Evolutionary conservation across 345 rosid genomes (phyloP), one percentile per base, ranked within the genome.

Genomic region (Eutrema japonicum): DNA sequence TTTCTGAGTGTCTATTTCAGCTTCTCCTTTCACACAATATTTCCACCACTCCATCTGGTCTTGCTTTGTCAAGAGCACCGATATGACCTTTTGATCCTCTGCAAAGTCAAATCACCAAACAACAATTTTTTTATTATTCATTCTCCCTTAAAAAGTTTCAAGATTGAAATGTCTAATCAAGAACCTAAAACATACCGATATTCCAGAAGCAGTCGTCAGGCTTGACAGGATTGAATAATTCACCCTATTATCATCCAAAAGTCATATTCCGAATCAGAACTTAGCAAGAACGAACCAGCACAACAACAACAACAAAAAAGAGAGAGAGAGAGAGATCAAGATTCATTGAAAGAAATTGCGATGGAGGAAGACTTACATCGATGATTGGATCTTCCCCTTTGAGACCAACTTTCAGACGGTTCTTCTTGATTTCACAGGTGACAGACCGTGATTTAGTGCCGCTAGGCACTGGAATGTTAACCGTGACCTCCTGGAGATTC

Each of bases 31-130:
- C 64, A 89, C 81, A 76, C 93, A 51, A n/a, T 78, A 86, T 59
- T 87, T 88, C 99, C 97, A 95, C 97, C 97, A 95, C 41, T 87
- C 88, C 96, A 86, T 87, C 72, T 92, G 96, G 78, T 92, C 85
- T 57, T 86, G 90, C 87, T 95, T 95, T 29, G 97, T 95, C 82
- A 95, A 66, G 33, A 92, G 90, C 57, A 94, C 72, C 4, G 73
- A 72, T 40, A 77, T 59, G 8, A 71, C 43, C 51, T 66, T 77
- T 29, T 77, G 81, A 72, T 77, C 81, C 81, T 77, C 26, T 22
- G 26, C 26, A 22, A 22, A 22, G 26, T 22, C 22, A 18, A 22
- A 22, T 22, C 26, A 22, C 26, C 26, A 22, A 22, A 22, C 2
- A 22, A 22, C 2, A 1, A 22, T 1, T 22, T 22, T 22, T 22